Percentiles rank a stretch among this genome's conserved stretches.
Conservation (phyloP, 2,329 filamentous ascomycete species). For the Alternaria arborescens region DNA sequence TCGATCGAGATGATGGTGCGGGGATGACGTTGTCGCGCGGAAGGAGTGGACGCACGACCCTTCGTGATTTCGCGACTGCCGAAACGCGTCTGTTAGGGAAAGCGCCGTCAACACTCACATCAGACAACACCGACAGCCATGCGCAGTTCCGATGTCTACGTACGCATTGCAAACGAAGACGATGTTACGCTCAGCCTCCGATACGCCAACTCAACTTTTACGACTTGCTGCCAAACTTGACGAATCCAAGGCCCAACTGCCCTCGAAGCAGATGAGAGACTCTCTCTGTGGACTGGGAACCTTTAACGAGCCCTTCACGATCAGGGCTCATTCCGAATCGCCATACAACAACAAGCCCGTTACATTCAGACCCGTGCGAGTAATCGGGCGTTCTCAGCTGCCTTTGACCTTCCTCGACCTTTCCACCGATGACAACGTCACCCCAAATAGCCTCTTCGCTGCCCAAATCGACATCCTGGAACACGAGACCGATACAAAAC, state of each 20-base stretch:
- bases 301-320: slow-evolving; percentile 41
- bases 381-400: slow-evolving; percentile 48
- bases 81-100: slow-evolving; percentile 29
- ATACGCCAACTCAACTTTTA: slow-evolving; percentile 29
- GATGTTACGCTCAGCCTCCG: slow-evolving; percentile 38
- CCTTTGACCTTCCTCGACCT: slow-evolving; percentile 51
- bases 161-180: slow-evolving; percentile 44
- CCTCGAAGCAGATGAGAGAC: slow-evolving; percentile 46
- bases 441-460: slow-evolving; percentile 45
- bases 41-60: slow-evolving; percentile 22
- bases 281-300: slow-evolving; percentile 39
- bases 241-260: slow-evolving; percentile 34
- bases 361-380: slow-evolving; percentile 45
- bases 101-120: slow-evolving; percentile 17
- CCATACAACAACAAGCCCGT: slow-evolving; percentile 36
- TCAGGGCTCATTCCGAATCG: slow-evolving; percentile 43
- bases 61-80: slow-evolving; percentile 26
- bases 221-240: slow-evolving; percentile 37
- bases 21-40: slow-evolving; percentile 22
- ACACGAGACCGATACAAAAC: slow-evolving; percentile 13
- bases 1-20: slow-evolving; percentile 6
- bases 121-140: slow-evolving; percentile 31
- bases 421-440: slow-evolving; percentile 29
- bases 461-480: slow-evolving; percentile 47
- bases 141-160: slow-evolving; percentile 36